These are phyloP conservation scores for Cordia subcordata DNA, from an alignment of 257 asterid species.

Conservation along the genomic window DNA sequence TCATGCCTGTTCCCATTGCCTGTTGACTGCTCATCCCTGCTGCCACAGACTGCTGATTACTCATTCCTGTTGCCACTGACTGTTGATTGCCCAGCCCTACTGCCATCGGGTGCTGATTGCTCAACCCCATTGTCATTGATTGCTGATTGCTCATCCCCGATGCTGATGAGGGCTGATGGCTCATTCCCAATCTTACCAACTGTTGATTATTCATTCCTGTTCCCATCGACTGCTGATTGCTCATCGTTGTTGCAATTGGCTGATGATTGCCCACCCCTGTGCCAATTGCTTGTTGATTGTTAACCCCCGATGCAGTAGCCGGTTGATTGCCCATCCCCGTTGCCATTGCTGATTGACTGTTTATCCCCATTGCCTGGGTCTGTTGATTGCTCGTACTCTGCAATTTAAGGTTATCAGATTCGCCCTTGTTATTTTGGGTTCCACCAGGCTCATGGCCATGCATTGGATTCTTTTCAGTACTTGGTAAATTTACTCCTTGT, in stretches of 20 bases:
- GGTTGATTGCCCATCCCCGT: constrained; percentile 34
- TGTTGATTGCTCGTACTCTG: constrained; percentile 42
- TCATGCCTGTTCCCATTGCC: constrained; percentile 30
- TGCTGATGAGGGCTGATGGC: constrained; percentile 30
- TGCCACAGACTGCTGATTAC: constrained; percentile 33
- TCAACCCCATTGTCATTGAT: constrained; percentile 15
- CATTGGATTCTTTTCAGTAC: constrained; percentile 39
- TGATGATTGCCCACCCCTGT: constrained; percentile 31
- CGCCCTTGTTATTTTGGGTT: constrained; percentile 39
- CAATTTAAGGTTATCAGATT: constrained; percentile 37
- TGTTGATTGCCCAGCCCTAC: constrained; percentile 36
- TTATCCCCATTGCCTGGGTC: constrained; percentile 22
- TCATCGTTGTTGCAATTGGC: constrained; percentile 19
- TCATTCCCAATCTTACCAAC: constrained; percentile 29
- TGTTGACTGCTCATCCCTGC: constrained; percentile 44
- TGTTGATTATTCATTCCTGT: constrained; percentile 36
- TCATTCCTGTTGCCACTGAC: constrained; percentile 31
- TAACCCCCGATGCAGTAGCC: constrained; percentile 21
- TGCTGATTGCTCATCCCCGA: constrained; percentile 25
- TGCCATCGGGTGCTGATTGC: constrained; percentile 33
- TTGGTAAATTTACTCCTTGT: constrained; percentile 32
- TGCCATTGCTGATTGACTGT: constrained; percentile 28
- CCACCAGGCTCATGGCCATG: constrained; percentile 30
- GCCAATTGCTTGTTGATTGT: constrained; percentile 38
- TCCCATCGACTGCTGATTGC: constrained; percentile 33